Percentiles rank a stretch among this genome's conserved stretches.
phyloP scores from a whole-genome alignment of 1,139 yeast species.

The Candida pseudoviswanathii region DNA sequence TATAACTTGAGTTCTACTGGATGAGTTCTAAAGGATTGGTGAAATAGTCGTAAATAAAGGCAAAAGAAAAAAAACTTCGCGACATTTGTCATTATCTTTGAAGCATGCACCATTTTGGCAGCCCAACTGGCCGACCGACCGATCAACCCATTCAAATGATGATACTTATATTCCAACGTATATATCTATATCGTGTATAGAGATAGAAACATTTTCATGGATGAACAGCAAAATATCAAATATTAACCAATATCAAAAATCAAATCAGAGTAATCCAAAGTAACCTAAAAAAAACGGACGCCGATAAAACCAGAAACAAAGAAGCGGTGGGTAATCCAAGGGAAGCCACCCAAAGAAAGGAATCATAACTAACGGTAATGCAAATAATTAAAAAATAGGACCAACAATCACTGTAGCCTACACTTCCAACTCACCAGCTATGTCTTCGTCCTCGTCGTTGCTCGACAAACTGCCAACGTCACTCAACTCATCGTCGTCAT shows the following conservation, averaged over 20 bases:
- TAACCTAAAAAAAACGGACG: background rate
- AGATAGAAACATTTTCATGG: background rate
- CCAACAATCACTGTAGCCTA: background rate
- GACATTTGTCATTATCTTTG: background rate
- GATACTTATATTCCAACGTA: background rate
- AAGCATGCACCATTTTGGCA: background rate
- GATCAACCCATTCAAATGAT: background rate
- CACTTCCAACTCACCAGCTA: slow-evolving; percentile 13
- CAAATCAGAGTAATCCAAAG: background rate
- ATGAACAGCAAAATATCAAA: background rate
- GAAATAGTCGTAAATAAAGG: background rate
- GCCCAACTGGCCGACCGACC: background rate
- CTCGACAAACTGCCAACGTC: slow-evolving; percentile 53
- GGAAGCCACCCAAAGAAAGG: background rate
- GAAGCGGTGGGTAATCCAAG: background rate
- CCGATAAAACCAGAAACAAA: background rate
- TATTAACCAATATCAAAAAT: background rate
- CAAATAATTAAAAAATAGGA: background rate
- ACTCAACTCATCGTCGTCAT: slow-evolving; percentile 50
- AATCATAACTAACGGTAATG: background rate
- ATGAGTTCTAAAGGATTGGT: background rate
- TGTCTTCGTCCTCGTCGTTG: slow-evolving; percentile 41
- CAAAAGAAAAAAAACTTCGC: background rate
- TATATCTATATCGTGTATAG: background rate
- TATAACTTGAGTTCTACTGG: background rate